phyloP scores from a whole-genome alignment of 495 filamentous ascomycete genomes.

The Podospora bellae-mahoneyi region DNA sequence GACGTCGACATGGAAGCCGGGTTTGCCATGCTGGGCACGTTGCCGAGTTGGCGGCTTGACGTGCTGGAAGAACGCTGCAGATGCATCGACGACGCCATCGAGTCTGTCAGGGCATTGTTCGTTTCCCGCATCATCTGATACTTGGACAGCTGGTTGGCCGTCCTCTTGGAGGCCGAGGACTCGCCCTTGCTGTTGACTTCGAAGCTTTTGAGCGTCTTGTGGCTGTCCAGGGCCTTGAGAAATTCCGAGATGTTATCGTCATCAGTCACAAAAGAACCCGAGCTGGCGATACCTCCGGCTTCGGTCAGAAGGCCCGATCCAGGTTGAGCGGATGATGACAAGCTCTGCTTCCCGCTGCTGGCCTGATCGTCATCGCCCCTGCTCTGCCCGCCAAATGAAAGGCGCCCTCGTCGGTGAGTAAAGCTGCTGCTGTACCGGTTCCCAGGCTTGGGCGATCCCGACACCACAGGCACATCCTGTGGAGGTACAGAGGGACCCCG shows the following conservation, averaged over 20 bases:
- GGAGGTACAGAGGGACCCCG: conserved; percentile 61
- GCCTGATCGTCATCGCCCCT: conserved; percentile 77
- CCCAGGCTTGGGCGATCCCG: conserved; percentile 63
- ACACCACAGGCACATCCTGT: conserved; percentile 40
- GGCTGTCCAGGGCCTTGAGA: conserved; percentile 75
- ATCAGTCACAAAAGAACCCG: conserved; percentile 76
- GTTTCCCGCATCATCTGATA: conserved; percentile 85
- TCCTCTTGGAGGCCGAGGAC: conserved; percentile 55
- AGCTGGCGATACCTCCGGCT: conserved; percentile 63
- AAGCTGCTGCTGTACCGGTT: conserved; percentile 76
- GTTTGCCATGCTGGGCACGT: conserved; percentile 78
- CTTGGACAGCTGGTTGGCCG: conserved; percentile 66
- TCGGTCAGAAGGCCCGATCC: conserved; percentile 81
- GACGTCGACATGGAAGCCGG: conserved; percentile 79
- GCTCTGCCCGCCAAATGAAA: conserved; percentile 67
- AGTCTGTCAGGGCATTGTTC: conserved; percentile 79
- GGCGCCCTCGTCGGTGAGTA: conserved; percentile 67
- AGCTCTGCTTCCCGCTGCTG: conserved; percentile 83
- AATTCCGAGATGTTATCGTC: conserved; percentile 93
- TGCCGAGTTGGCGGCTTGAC: conserved; percentile 79
- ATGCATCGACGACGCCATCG: conserved; percentile 78
- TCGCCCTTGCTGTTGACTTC: conserved; percentile 56
- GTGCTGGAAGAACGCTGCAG: conserved; percentile 78
- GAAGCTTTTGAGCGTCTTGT: conserved; percentile 74
- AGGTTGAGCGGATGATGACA: conserved; percentile 80